These are phyloP conservation scores for Citrus maxima DNA, from an alignment of 345 rosid genomes.

Conservation along the genomic window DNA sequence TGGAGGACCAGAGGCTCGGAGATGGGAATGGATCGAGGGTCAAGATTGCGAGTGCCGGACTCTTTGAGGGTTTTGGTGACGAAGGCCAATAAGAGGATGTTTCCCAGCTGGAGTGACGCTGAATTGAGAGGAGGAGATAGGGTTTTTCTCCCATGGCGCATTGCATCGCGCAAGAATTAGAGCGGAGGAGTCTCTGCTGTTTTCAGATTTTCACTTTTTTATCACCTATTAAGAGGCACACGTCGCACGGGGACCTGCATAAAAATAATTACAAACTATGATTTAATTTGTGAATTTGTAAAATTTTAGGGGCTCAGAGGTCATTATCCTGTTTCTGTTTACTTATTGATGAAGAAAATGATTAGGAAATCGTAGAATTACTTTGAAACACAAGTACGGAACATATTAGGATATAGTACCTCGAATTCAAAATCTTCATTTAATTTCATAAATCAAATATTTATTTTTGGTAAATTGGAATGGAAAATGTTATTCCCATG, in stretches of 20 bases:
- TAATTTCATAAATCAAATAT: neutral
- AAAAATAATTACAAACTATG: neutral
- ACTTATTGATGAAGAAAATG: neutral
- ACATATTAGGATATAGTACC: too few species aligned
- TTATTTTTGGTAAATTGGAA: neutral
- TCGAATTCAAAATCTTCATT: neutral
- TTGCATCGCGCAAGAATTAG: constrained; percentile 1
- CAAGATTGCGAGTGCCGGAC: constrained; percentile 63
- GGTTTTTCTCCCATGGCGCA: constrained; percentile 27
- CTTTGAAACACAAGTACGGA: too few species aligned
- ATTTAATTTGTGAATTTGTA: too few species aligned
- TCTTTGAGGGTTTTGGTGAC: constrained; percentile 53
- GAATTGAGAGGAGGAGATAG: constrained; percentile 14
- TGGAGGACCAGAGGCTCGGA: constrained; percentile 65
- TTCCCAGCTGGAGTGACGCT: constrained; percentile 33
- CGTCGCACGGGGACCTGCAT: neutral
- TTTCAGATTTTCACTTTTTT: too few species aligned
- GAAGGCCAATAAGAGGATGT: constrained; percentile 59
- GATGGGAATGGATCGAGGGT: constrained; percentile 50
- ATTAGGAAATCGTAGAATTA: too few species aligned
- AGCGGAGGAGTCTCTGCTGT: neutral
- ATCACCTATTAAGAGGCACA: too few species aligned
- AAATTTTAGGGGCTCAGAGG: neutral
- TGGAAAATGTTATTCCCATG: neutral
- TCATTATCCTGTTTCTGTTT: neutral